Evolutionary conservation across 805 yeast species (phyloP).

Genomic region (Candida maesae): DNA sequence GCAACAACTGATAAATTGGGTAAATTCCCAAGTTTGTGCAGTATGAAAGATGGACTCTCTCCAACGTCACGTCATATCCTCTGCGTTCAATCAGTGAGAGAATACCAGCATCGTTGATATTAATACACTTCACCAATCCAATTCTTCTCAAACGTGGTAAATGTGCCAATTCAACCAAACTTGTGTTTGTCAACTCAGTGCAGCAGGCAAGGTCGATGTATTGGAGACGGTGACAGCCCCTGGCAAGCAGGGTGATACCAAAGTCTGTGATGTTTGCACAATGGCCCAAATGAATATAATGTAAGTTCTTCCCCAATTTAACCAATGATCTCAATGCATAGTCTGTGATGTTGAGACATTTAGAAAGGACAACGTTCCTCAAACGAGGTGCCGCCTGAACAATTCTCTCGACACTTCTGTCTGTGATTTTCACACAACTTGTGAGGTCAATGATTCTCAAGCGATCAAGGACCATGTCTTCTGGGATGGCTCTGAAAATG

Average conservation of each 20-base stretch:
- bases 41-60: conserved; percentile 89
- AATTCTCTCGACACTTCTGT: conserved; percentile 67
- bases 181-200: conserved; percentile 77
- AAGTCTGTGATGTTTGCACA: conserved; percentile 86
- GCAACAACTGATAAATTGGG: conserved; percentile 72
- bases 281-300: conserved; percentile 91
- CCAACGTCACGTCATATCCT: conserved; percentile 75
- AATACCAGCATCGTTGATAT: conserved; percentile 83
- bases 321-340: conserved; percentile 68
- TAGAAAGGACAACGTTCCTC: conserved; percentile 83
- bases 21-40: conserved; percentile 76
- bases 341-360: conserved; percentile 85
- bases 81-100: conserved; percentile 61
- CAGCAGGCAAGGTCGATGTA: conserved; percentile 96
- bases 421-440: conserved; percentile 77
- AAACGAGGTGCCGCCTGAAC: conserved; percentile 78
- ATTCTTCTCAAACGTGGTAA: conserved; percentile 82
- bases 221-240: conserved; percentile 78
- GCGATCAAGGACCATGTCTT: conserved; percentile 49
- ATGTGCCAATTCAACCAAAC: conserved; percentile 70
- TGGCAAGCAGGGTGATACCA: conserved; percentile 73
- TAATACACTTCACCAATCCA: conserved; percentile 87
- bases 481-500: conserved; percentile 53
- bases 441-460: conserved; percentile 83
- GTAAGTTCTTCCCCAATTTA: conserved; percentile 71